These are phyloP conservation scores for Diaporthe velutina DNA, from an alignment of 2,329 filamentous ascomycete genomes.

Conservation along the genomic window DNA sequence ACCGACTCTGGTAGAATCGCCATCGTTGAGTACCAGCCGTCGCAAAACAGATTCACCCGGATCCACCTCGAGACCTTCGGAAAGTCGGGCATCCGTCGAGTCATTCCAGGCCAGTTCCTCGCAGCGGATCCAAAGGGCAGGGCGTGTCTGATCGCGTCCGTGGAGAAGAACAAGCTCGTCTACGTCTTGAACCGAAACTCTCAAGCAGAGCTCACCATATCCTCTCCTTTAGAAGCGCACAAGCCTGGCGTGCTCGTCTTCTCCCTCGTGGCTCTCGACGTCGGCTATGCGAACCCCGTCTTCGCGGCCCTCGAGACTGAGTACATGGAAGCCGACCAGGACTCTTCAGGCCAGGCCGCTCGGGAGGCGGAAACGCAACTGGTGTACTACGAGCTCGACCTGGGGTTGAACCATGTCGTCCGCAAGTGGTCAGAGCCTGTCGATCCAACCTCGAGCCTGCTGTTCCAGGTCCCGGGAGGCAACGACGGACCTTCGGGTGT, in stretches of 20 bases:
- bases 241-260: constrained; percentile 93
- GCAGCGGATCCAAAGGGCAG: constrained; percentile 95
- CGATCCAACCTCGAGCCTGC: constrained; percentile 86
- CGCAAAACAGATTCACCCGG: constrained; percentile 87
- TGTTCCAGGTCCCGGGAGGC: constrained; percentile 96
- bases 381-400: constrained; percentile 97
- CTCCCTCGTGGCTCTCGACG: constrained; percentile 88
- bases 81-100: constrained; percentile 93
- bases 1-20: constrained; percentile 97
- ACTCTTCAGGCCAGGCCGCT: constrained; percentile 85
- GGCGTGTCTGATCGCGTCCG: constrained; percentile 92
- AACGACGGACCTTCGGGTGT: constrained; percentile 95
- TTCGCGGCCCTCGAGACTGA: constrained; percentile 96
- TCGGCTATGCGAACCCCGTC: constrained; percentile 96
- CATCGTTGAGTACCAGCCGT: constrained; percentile 90
- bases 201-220: constrained; percentile 95
- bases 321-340: constrained; percentile 91
- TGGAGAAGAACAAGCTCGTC: constrained; percentile 99
- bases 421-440: constrained; percentile 96
- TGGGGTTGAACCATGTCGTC: constrained; percentile 97
- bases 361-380: constrained; percentile 88
- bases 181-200: constrained; percentile 97
- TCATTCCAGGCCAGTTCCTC: constrained; percentile 95
- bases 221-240: constrained; percentile 95
- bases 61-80: constrained; percentile 98